These are phyloP conservation scores for Hypocrella siamensis DNA, from an alignment of 2,329 filamentous ascomycete species.

Conservation along the genomic window DNA sequence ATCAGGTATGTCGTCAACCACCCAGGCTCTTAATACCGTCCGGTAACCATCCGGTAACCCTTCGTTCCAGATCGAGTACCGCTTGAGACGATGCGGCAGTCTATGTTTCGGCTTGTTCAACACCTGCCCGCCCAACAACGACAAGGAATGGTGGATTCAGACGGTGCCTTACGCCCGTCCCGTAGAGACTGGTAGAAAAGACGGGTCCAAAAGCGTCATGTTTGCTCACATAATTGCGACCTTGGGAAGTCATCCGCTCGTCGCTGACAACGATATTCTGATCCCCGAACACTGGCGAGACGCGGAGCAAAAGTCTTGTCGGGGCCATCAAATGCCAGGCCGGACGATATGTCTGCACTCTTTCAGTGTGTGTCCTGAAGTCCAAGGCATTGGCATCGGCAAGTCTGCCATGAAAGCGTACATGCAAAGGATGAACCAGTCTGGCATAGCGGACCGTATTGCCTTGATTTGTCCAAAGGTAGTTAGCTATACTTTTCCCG, in stretches of 20 bases:
- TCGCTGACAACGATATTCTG: constrained; percentile 49
- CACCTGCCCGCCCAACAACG: constrained; percentile 33
- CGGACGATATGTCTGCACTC: constrained; percentile 70
- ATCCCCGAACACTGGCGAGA: constrained; percentile 52
- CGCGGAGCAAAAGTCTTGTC: constrained; percentile 19
- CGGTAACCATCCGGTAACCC: constrained; percentile 1
- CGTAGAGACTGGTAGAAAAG: constrained; percentile 33
- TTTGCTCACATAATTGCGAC: constrained; percentile 69
- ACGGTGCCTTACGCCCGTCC: constrained; percentile 34
- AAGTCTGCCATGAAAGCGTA: constrained; percentile 41
- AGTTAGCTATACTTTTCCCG: too few species aligned
- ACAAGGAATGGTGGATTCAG: constrained; percentile 30
- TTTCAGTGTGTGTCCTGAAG: constrained; percentile 60
- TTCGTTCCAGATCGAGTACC: constrained; percentile 11
- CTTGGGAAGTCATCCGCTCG: constrained; percentile 42
- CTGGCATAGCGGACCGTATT: constrained; percentile 54
- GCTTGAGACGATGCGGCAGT: constrained; percentile 25
- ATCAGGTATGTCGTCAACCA: constrained; percentile 29
- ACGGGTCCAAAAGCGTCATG: constrained; percentile 34
- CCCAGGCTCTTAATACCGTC: neutral
- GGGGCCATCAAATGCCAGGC: constrained; percentile 58
- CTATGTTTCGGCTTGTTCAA: constrained; percentile 71
- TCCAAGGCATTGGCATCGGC: constrained; percentile 61
- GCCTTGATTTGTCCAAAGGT: constrained; percentile 55
- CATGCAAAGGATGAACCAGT: constrained; percentile 51